Evolutionary conservation across 768 basidiomycete genomes (phyloP), one percentile per base, ranked within the genome.

Genomic region (Pholiota microspora): DNA sequence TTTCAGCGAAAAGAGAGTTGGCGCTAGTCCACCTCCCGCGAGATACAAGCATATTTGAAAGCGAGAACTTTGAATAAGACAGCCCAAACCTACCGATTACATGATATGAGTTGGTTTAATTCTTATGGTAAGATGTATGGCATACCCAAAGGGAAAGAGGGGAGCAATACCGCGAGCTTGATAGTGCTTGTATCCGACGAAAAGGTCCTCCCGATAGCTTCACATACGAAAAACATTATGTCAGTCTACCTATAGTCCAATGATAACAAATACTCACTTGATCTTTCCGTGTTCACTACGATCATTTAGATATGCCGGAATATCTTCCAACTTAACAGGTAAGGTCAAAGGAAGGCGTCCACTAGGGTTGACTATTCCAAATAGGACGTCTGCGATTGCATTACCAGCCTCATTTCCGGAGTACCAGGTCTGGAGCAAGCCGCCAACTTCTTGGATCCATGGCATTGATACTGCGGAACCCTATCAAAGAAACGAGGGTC

Each of bases 391-490:
- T 15, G 82, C 79, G 53, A 87, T 78, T 0, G 83, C 82, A 62
- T 84, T 84, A 16, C 85, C 85, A 32, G 73, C 72, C 66, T 85
- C 85, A 59, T 88, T 88, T 0, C 86, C 86, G 2, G 75, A 76
- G 61, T 84, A 86, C 83, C 83, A 86, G 4, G 84, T 73, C 52
- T 88, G 84, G 1, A 89, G 57, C 18, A 90, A 65, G 4, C 78
- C 79, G 7, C 70, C 65, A 15, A 85, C 81, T 29, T 76, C 63
- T 51, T 79, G 63, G 5, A 83, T 69, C 89, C 88, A 91, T 3
- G 89, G 88, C 86, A 91, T 89, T 2, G 83, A 73, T 2, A 88
- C 79, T 1, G 88, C 82, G 18, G 86, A 86, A 2, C 85, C 85
- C 84, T 85, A 45, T 8, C 34, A 15, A 53, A 21, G 59, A 36